Percentiles rank a stretch among this genome's conserved stretches.
phyloP scores from a whole-genome alignment of 805 yeast genomes.

The Starmerella sirachaensis region DNA sequence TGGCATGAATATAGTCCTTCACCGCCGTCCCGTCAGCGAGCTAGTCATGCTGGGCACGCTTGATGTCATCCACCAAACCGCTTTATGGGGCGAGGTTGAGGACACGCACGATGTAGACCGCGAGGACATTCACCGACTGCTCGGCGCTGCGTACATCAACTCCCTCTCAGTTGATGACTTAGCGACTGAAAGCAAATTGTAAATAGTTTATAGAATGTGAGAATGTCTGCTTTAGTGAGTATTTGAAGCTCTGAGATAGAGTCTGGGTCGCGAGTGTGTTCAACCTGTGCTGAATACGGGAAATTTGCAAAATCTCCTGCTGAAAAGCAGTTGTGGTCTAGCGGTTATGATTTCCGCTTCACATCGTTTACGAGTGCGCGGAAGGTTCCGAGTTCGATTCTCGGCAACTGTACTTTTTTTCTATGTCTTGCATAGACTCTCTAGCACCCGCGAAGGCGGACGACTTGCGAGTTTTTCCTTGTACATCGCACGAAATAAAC shows the following conservation, averaged over 20 bases:
- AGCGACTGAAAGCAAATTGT: background rate
- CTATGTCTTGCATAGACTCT: too few relatives aligned
- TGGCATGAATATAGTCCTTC: conserved; percentile 52
- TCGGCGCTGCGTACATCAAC: conserved; percentile 60
- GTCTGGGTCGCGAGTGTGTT: too few relatives aligned
- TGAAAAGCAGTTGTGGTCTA: conserved; percentile 9
- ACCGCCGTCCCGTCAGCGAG: conserved; percentile 43
- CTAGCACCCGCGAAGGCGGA: too few relatives aligned
- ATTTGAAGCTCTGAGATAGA: too few relatives aligned
- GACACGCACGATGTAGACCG: conserved; percentile 97
- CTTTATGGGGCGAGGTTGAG: conserved; percentile 96
- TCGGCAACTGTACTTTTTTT: conserved; percentile 7
- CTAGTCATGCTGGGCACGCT: conserved; percentile 65
- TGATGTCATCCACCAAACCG: conserved; percentile 75
- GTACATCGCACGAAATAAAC: too few relatives aligned
- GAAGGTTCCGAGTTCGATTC: conserved; percentile 9
- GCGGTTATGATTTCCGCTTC: conserved; percentile 9
- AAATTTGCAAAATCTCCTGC: too few relatives aligned
- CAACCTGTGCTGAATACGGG: too few relatives aligned
- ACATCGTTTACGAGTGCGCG: conserved; percentile 5
- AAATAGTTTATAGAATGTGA: background rate
- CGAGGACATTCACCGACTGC: conserved; percentile 72
- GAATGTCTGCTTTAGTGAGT: background rate
- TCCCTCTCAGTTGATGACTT: conserved; percentile 1
- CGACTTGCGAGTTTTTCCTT: too few relatives aligned